Base-by-base conservation (phyloP, 2,329 filamentous ascomycete species). In the Ophiostoma australiae region DNA sequence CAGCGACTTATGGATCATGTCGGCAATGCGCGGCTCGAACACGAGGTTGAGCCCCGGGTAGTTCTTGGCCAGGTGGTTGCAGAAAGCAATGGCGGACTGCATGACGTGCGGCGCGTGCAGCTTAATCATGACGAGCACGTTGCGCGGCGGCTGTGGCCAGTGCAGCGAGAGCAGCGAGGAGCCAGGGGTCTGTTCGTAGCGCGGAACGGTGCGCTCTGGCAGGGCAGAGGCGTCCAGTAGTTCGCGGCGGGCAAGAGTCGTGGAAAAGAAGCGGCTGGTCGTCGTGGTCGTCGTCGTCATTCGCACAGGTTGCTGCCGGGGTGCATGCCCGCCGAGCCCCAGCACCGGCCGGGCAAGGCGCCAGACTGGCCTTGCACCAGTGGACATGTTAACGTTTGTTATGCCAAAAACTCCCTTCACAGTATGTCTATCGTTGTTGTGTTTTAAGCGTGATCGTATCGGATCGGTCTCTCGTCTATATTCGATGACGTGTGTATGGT, bases 31-130 rank as follows among this genome's bases (percentile, higher is more conserved):
- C 3, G 86, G 89, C 80, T 98, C 95, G 75, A 98, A 89, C 13
- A 98, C 87, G 68, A 98, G 84, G 76, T 92, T 91, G 73, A 94
- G 87, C 69, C 87, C 87, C 0, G 93, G 90, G 79, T 98, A 97
- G 72, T 92, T 92, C 73, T 84, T 84, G 75, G 89, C 87, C 72
- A 97, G 86, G 79, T 98, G 91, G 75, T 87, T 90, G 74, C 85
- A 85, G 73, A 88, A 88, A 73, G 82, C 81, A 74, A 86, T 77
- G 35, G 85, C 84, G 2, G 85, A 84, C 20, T 82, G 78, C 20
- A 82, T 82, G 20, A 88, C 86, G 13, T 84, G 80, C 0, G 84
- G 82, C 0, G 85, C 83, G 73, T 84, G 84, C 68, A 87, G 82
- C 77, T 89, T 89, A 61, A 86, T 85, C 71, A 88, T 85, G 58